A percentile compares a stretch with the other conserved stretches of the same genome.
Evolutionary conservation across 1,284 basidiomycete species (phyloP).

Genomic region (Marasmius oreades): DNA sequence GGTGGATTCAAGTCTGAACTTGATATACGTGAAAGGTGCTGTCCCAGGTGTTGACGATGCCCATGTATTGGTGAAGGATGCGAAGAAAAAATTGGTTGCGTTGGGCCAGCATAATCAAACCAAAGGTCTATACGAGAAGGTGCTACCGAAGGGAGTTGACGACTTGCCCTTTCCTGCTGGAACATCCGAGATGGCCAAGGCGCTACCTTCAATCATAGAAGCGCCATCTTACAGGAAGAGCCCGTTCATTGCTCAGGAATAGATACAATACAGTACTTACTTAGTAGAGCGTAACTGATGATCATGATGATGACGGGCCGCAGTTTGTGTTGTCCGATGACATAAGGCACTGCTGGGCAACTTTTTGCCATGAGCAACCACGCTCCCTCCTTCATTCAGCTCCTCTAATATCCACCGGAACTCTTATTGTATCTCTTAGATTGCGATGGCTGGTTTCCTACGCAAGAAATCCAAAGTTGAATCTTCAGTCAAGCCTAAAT

Average conservation of each 20-base stretch:
- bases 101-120: conserved; percentile 61
- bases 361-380: not conserved
- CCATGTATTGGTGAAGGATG: conserved; percentile 73
- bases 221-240: conserved; percentile 70
- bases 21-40: conserved; percentile 82
- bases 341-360: not conserved
- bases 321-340: too few species aligned
- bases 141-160: conserved; percentile 79
- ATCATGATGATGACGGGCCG: too few species aligned
- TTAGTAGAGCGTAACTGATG: too few species aligned
- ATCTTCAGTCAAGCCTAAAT: conserved; percentile 16
- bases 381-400: not conserved
- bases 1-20: conserved; percentile 81
- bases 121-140: conserved; percentile 78
- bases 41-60: conserved; percentile 77
- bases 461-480: conserved; percentile 41
- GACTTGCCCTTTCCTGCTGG: conserved; percentile 92
- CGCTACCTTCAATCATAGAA: conserved; percentile 60
- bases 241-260: conserved; percentile 75
- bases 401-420: conserved; percentile 3
- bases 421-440: not conserved
- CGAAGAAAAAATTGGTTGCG: conserved; percentile 78
- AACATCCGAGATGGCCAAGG: conserved; percentile 71
- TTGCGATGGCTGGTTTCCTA: conserved; percentile 49
- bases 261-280: too few species aligned